Percentiles rank a stretch among this genome's conserved stretches.
phyloP scores from a whole-genome alignment of 306 rosid species.

The Senna siamea region DNA sequence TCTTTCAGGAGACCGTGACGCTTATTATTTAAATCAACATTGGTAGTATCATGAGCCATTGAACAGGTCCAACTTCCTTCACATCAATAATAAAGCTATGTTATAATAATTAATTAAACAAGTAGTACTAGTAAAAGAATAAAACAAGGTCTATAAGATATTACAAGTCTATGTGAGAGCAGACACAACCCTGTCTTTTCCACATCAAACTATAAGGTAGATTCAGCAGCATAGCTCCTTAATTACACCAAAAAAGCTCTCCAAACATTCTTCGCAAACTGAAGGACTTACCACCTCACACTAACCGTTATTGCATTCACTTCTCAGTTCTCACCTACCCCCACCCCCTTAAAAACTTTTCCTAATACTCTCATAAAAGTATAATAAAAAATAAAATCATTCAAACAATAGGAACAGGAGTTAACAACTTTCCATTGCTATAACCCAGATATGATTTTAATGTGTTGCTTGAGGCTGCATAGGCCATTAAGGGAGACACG shows the following conservation, averaged over 20 bases:
- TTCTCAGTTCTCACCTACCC: neutral
- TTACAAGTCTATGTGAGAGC: neutral
- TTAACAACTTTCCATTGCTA: neutral
- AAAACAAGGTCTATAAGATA: conserved; percentile 21
- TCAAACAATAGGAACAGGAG: neutral
- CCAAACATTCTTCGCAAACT: neutral
- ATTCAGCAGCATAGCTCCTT: neutral
- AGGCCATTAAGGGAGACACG: neutral
- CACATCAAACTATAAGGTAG: neutral
- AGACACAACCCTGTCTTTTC: neutral
- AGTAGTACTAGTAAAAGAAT: conserved; percentile 3
- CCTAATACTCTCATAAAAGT: neutral
- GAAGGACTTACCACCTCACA: neutral
- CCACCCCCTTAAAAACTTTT: neutral
- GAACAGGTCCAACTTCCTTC: conserved; percentile 45
- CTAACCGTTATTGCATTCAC: neutral
- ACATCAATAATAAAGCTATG: conserved; percentile 25
- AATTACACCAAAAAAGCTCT: conserved; percentile 14
- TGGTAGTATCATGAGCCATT: conserved; percentile 54
- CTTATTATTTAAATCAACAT: conserved; percentile 29
- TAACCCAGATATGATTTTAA: neutral
- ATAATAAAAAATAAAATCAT: neutral
- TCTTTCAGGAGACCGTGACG: conserved; percentile 91
- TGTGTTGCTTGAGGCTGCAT: neutral
- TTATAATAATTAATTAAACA: conserved; percentile 24